phyloP scores from a whole-genome alignment of 2,329 filamentous ascomycete species.

The Fusarium zealandicum region DNA sequence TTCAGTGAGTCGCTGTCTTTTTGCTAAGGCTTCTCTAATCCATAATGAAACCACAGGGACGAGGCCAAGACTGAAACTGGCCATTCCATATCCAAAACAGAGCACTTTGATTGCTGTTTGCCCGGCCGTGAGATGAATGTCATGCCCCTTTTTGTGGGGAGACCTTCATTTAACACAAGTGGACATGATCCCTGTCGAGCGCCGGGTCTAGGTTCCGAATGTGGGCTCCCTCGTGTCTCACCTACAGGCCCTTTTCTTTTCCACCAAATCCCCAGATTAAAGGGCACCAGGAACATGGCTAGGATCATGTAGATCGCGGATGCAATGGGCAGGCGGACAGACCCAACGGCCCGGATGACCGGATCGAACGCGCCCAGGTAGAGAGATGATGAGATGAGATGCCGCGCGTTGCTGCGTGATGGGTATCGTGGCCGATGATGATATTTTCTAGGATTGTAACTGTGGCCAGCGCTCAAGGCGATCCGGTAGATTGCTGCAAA shows the following conservation, averaged over 20 bases:
- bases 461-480: too few relatives aligned
- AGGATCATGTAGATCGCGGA: conserved; percentile 36
- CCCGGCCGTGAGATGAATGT: background rate
- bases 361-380: conserved; percentile 38
- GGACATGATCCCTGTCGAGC: conserved; percentile 14
- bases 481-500: too few relatives aligned
- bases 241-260: background rate
- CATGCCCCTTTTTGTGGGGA: conserved; percentile 32
- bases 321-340: conserved; percentile 35
- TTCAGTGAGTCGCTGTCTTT: background rate
- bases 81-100: conserved; percentile 30
- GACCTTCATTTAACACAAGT: conserved; percentile 39
- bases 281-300: conserved; percentile 12
- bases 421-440: too few relatives aligned
- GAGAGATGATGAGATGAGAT: too few relatives aligned
- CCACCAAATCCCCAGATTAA: conserved; percentile 14
- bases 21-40: background rate
- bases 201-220: conserved; percentile 7
- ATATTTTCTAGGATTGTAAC: too few relatives aligned
- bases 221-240: conserved; percentile 3
- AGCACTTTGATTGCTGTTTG: conserved; percentile 2
- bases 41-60: background rate
- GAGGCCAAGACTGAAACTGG: conserved; percentile 11
- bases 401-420: too few relatives aligned
- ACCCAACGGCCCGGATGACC: conserved; percentile 23